Evolutionary conservation across 805 yeast species (phyloP).

Genomic region (Starmerella kuoi): DNA sequence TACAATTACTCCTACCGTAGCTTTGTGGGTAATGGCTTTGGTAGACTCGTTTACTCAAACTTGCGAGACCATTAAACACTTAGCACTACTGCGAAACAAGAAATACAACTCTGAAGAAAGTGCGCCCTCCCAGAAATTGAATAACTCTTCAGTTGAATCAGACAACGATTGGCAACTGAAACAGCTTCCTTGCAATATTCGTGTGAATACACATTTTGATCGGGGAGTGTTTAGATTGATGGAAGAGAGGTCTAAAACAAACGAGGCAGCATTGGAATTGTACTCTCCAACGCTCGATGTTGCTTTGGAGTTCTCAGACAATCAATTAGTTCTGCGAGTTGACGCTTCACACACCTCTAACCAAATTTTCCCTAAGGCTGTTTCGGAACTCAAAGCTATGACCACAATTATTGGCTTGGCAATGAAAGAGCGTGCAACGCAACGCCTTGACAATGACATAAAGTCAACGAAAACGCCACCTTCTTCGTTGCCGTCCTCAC

Average conservation of each 20-base stretch:
- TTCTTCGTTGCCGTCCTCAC: not conserved
- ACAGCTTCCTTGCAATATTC: conserved; percentile 10
- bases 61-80: conserved; percentile 1
- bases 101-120: not conserved
- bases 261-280: conserved; percentile 35
- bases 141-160: not conserved
- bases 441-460: not conserved
- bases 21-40: conserved; percentile 39
- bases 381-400: conserved; percentile 39
- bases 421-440: conserved; percentile 27
- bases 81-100: not conserved
- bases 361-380: conserved; percentile 52
- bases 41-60: conserved; percentile 33
- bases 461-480: not conserved
- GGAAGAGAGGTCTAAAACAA: conserved; percentile 20
- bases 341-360: conserved; percentile 61
- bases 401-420: conserved; percentile 33
- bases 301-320: conserved; percentile 37
- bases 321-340: conserved; percentile 36
- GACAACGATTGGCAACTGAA: not conserved
- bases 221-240: conserved; percentile 17
- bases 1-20: conserved; percentile 24
- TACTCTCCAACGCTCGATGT: conserved; percentile 66
- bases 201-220: conserved; percentile 15
- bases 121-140: not conserved